Conservation (phyloP, 164 flowering plant genomes). For the Chimonanthus praecox region DNA sequence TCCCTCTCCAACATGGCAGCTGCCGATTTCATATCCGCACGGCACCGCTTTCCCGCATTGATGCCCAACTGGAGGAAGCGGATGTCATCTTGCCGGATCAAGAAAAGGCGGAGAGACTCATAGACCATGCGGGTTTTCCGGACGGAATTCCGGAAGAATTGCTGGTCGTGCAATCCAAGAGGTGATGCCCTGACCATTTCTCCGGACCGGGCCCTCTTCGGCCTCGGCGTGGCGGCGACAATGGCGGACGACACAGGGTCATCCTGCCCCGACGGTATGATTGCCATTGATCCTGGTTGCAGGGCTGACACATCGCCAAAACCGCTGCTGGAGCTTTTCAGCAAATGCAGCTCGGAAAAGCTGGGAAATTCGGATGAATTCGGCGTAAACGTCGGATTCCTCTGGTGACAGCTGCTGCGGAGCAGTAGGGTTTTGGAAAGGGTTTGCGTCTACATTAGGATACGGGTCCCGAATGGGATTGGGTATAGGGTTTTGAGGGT, state of each 20-base stretch:
- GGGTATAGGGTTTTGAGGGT: neutral
- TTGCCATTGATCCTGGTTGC: conserved; percentile 33
- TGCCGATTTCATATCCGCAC: conserved; percentile 57
- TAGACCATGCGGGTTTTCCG: conserved; percentile 55
- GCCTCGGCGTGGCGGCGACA: conserved; percentile 3
- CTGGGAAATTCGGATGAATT: conserved; percentile 51
- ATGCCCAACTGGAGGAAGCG: conserved; percentile 2
- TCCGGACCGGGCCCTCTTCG: conserved; percentile 30
- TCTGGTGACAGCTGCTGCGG: conserved; percentile 7
- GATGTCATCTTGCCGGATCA: neutral
- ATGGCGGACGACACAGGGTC: neutral
- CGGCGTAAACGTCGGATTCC: conserved; percentile 39
- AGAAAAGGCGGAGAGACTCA: conserved; percentile 55
- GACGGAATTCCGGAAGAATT: conserved; percentile 48
- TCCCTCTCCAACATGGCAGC: conserved; percentile 45
- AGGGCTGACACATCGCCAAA: conserved; percentile 16
- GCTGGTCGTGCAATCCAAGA: conserved; percentile 38
- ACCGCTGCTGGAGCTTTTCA: conserved; percentile 11
- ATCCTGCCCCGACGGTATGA: conserved; percentile 28
- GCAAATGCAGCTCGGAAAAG: conserved; percentile 56
- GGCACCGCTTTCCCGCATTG: conserved; percentile 14
- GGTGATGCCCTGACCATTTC: conserved; percentile 67
- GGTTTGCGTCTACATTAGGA: neutral
- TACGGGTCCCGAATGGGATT: no score
- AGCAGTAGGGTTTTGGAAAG: conserved; percentile 10